Percentiles rank a stretch among this genome's conserved stretches.
Conservation (phyloP, 1,284 basidiomycete genomes). For the Ustilago curta region DNA sequence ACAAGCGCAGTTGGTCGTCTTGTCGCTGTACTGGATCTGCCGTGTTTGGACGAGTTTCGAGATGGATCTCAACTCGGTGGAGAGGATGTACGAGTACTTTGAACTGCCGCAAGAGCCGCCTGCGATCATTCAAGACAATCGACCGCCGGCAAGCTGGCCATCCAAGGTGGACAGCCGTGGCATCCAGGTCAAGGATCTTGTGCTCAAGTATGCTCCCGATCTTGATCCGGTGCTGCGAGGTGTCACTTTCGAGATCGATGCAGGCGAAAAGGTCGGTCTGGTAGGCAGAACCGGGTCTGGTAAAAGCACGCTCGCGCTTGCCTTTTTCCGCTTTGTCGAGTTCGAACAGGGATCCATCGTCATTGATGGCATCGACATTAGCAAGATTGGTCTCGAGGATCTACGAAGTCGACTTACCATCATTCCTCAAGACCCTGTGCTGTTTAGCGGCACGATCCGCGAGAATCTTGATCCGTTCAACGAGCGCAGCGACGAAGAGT, state of each 20-base stretch:
- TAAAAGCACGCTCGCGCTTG: constrained; percentile 66
- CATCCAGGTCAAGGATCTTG: constrained; percentile 71
- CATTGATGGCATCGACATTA: constrained; percentile 70
- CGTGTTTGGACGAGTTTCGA: constrained; percentile 65
- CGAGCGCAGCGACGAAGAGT: constrained; percentile 57
- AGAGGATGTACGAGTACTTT: constrained; percentile 72
- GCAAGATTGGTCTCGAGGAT: constrained; percentile 71
- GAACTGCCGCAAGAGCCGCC: constrained; percentile 70
- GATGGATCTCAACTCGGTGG: constrained; percentile 72
- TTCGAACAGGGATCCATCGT: constrained; percentile 41
- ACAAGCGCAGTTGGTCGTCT: constrained; percentile 56
- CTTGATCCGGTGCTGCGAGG: constrained; percentile 72
- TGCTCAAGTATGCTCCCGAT: constrained; percentile 72
- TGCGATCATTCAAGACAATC: constrained; percentile 65
- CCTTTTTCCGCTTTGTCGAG: constrained; percentile 63
- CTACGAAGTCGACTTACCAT: constrained; percentile 73
- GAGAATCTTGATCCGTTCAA: constrained; percentile 56
- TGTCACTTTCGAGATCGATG: constrained; percentile 72
- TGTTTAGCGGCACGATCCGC: constrained; percentile 62
- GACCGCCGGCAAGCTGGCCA: constrained; percentile 72
- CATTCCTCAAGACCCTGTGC: constrained; percentile 70
- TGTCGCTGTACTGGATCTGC: constrained; percentile 71
- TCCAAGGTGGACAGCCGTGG: constrained; percentile 66
- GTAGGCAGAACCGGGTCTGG: constrained; percentile 76
- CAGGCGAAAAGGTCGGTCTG: constrained; percentile 86